Conservation (phyloP, 352 stramenopile species). For the Phytophthora citrophthora region DNA sequence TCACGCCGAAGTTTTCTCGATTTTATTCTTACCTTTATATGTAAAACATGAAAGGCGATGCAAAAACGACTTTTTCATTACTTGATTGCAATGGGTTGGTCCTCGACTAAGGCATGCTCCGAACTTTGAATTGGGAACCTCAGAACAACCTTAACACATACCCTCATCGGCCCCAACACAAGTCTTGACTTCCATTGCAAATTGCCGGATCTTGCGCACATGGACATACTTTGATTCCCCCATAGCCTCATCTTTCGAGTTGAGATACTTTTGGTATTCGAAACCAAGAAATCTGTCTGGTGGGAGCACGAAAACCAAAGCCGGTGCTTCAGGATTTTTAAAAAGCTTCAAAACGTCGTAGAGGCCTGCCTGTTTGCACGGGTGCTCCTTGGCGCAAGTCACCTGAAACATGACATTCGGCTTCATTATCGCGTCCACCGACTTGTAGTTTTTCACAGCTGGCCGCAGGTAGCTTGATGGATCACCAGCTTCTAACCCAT, state of each 20-base stretch:
- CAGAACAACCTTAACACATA: no score
- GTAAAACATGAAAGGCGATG: no score
- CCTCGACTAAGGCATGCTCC: no score
- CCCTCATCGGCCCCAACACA: not conserved
- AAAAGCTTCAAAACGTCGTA: slow-evolving; percentile 4
- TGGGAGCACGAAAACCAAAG: slow-evolving; percentile 6
- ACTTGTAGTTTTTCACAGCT: slow-evolving; percentile 3
- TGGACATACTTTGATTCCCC: not conserved
- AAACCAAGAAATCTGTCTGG: slow-evolving; percentile 12
- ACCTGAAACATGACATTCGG: slow-evolving; percentile 6
- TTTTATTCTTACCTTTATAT: no score
- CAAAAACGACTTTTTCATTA: no score
- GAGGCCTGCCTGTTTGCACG: slow-evolving; percentile 5
- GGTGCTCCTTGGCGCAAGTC: slow-evolving; percentile 8
- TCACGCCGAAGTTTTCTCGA: no score
- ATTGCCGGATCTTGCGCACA: slow-evolving; percentile 4
- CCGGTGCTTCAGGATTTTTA: not conserved
- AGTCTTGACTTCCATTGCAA: slow-evolving; percentile 4
- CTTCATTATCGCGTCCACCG: slow-evolving; percentile 11
- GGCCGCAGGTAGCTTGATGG: not conserved
- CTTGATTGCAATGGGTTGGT: no score
- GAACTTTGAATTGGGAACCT: no score
- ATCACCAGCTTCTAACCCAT: slow-evolving; percentile 2
- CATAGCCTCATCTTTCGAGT: not conserved
- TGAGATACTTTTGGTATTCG: slow-evolving; percentile 3